Evolutionary conservation across 1,139 yeast genomes (phyloP), one percentile per base, ranked within the genome.

Genomic region (Magnusiomyces paraingens): DNA sequence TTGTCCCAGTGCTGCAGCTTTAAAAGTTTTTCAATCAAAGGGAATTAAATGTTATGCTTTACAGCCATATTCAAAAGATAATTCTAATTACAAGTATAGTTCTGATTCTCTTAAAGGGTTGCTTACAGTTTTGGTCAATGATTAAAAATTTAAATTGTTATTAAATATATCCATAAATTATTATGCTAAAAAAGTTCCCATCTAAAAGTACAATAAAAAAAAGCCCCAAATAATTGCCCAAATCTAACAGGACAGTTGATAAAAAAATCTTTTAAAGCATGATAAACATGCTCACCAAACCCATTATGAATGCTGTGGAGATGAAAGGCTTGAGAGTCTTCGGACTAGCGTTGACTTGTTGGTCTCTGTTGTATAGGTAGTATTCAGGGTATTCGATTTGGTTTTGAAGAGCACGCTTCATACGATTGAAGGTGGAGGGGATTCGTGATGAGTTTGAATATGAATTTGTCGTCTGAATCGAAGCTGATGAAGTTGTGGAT

Each of bases 41-140:
- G 57, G 55, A 10, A 50, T 55, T n/a, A 52, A 46, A 21, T 52
- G 55, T 15, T 29, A 32, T 29, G 51, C 22, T 5, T 12, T 47
- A 10, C 29, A 22, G 15, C 17, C 46, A 14, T 5, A 26, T 8
- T 26, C 8, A 26, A 26, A 38, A 38, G 44, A 40, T 17, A 17
- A 5, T 6, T 17, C 44, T 41, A 41, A 4, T 10, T 41, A 20
- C 12, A 41, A 18, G 22, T 41, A 20, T 18, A 17, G 17, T n/a
- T 15, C 21, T 15, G 44, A 41, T 15, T 15, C 26, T n/a, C 26
- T 18, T 41, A 41, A 41, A 41, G 22, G 18, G 10, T n/a, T 17
- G 18, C n/a, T 41, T 12, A 12, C 4, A 41, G 18, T 4, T 15
- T n/a, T 41, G 17, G 15, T 38, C 8, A 38, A 38, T n/a, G 15